Base-by-base conservation (phyloP, 2,329 filamentous ascomycete species). In the Penicillium sp. region DNA sequence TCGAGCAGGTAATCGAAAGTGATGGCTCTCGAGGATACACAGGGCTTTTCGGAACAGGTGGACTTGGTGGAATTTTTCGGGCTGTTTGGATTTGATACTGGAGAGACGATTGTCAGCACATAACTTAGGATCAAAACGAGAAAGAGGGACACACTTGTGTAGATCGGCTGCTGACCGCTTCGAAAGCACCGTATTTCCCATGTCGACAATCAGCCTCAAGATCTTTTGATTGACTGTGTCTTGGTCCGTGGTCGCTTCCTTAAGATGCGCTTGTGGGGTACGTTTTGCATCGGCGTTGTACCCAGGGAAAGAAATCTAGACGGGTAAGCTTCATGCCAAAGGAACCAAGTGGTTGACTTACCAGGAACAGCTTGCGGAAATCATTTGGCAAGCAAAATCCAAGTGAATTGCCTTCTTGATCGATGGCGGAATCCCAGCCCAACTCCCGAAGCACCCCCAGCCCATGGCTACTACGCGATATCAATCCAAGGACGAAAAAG, bases 361-460 rank as follows among this genome's bases (percentile, higher is more conserved):
- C 76, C 18, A 82, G 83, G 55, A 95, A 85, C 26, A 98, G 72
- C 54, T 80, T 86, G 33, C 77, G 75, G 41, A 96, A 77, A 48
- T 93, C 70, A 16, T 79, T 72, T 0, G 92, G 92, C 11, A 98
- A 77, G 59, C 90, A 95, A 49, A 93, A 84, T 2, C 92, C 92
- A 7, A 95, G 69, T 0, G 86, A 90, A 43, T 82, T 78, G 11
- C 92, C 92, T 57, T 87, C 76, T 16, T 81, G 77, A 42, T 88
- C 90, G 12, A 87, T 84, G 42, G 88, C 90, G 7, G 88, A 85
- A 55, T 95, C 89, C 93, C 93, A 98, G 8, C 89, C 89, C 56
- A 85, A 75, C 56, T 94, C 86, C 1, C 84, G 82, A 10, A 98
- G 68, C 41, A 96, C 95, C 61, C 95, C 87, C 16, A 96, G 77